A percentile compares a stretch with the other conserved stretches of the same genome.
Conservation (phyloP, 148 eudicot genomes). For the Rhododendron molle region DNA sequence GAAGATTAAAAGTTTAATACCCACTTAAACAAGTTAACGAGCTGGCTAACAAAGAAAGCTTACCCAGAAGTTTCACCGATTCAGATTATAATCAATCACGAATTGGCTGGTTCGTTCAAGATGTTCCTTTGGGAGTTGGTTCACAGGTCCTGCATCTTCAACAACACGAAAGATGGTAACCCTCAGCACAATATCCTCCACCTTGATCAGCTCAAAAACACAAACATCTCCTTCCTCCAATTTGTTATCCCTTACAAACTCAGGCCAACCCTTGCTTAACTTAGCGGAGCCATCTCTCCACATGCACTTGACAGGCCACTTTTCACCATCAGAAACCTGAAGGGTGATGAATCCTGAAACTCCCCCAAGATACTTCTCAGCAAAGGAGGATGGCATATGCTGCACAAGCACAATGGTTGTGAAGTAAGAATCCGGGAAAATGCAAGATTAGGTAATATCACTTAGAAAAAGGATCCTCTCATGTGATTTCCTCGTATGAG, state of each 20-base stretch:
- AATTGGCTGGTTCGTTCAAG: slow-evolving; percentile 2
- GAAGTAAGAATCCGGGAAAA: neutral
- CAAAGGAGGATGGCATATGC: slow-evolving; percentile 30
- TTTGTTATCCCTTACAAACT: slow-evolving; percentile 29
- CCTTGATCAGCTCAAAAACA: slow-evolving; percentile 33
- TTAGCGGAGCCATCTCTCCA: slow-evolving; percentile 7
- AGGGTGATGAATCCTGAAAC: slow-evolving; percentile 18
- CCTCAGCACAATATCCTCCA: slow-evolving; percentile 18
- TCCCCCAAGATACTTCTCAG: slow-evolving; percentile 21
- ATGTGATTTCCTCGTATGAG: neutral
- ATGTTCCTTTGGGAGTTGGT: slow-evolving; percentile 11
- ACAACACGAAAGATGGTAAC: slow-evolving; percentile 20
- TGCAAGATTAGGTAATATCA: neutral
- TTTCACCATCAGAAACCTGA: slow-evolving; percentile 23
- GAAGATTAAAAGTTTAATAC: neutral
- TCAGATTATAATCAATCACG: slow-evolving; percentile 6
- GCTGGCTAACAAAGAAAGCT: neutral
- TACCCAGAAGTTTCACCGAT: slow-evolving; percentile 13
- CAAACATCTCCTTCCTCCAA: slow-evolving; percentile 43
- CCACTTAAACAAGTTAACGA: slow-evolving; percentile 10
- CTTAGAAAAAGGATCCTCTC: neutral
- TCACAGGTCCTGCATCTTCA: slow-evolving; percentile 11
- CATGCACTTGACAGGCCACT: slow-evolving; percentile 28
- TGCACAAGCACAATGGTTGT: slow-evolving; percentile 3
- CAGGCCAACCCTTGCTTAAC: slow-evolving; percentile 37